Evolutionary conservation across 2,329 filamentous ascomycete species (phyloP).

Genomic region (Cladosporium sp.): DNA sequence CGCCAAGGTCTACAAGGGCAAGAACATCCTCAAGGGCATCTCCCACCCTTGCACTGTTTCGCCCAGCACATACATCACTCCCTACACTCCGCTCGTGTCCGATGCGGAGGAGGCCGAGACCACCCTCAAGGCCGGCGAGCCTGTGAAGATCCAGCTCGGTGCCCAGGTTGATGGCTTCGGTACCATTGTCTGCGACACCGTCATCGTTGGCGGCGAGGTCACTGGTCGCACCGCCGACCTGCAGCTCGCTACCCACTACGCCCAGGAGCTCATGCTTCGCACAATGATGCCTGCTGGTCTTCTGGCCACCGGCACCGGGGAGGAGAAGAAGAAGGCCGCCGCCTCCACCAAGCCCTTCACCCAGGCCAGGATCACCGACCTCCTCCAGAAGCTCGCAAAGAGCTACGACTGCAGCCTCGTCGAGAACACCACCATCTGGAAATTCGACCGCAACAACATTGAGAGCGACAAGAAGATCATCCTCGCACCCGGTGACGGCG

Average conservation of each 20-base stretch:
- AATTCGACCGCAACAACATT: constrained; percentile 96
- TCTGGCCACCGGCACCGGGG: constrained; percentile 77
- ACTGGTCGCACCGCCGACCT: constrained; percentile 82
- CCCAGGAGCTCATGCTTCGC: constrained; percentile 90
- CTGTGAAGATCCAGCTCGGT: constrained; percentile 97
- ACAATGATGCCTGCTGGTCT: constrained; percentile 90
- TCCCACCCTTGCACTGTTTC: constrained; percentile 94
- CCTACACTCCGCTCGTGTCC: constrained; percentile 87
- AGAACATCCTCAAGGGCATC: constrained; percentile 94
- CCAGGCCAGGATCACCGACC: constrained; percentile 79
- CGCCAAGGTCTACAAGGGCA: constrained; percentile 94
- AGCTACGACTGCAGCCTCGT: constrained; percentile 88
- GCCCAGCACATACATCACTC: constrained; percentile 89
- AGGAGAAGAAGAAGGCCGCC: constrained; percentile 84
- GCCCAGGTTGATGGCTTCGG: constrained; percentile 98
- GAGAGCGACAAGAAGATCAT: constrained; percentile 99
- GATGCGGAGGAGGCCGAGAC: constrained; percentile 81
- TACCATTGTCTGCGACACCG: constrained; percentile 91
- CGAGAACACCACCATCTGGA: constrained; percentile 97
- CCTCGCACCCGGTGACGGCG: constrained; percentile 77
- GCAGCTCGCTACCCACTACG: constrained; percentile 86
- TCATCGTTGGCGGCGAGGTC: constrained; percentile 65
- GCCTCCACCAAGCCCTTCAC: constrained; percentile 76
- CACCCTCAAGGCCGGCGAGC: constrained; percentile 79
- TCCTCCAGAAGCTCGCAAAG: constrained; percentile 90